phyloP scores from a whole-genome alignment of 208 protist genomes.

The Hexamita inflata region DNA sequence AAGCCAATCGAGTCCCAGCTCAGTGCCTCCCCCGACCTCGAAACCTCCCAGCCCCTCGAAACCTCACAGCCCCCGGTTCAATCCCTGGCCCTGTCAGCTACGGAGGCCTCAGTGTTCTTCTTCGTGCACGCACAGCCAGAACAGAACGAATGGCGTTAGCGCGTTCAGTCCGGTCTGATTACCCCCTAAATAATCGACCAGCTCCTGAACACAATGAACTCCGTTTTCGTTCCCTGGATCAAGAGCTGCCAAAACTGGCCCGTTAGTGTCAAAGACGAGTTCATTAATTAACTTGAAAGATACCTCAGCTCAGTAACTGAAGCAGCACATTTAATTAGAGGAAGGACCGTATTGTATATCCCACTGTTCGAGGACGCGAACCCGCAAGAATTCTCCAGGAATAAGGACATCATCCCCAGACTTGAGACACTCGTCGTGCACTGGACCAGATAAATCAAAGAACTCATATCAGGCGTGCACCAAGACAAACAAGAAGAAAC shows the following conservation, averaged over 20 bases:
- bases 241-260: not conserved
- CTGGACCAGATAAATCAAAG: constrained; percentile 23
- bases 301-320: constrained; percentile 8
- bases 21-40: too few species aligned
- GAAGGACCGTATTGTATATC: constrained; percentile 19
- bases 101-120: too few species aligned
- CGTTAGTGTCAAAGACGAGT: not conserved
- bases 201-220: constrained; percentile 5
- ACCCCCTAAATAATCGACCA: not conserved
- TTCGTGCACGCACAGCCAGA: not conserved
- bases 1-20: too few species aligned
- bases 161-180: not conserved
- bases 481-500: too few species aligned
- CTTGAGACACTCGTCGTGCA: constrained; percentile 21
- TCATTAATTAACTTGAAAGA: constrained; percentile 7
- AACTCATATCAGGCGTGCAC: constrained; percentile 18
- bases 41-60: too few species aligned
- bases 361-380: constrained; percentile 1
- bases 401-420: constrained; percentile 12
- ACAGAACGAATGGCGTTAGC: not conserved
- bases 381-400: not conserved
- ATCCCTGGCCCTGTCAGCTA: too few species aligned
- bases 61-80: too few species aligned
- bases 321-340: not conserved
- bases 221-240: constrained; percentile 15